Evolutionary conservation across 2,329 filamentous ascomycete genomes (phyloP).

Genomic region (Alternaria brassicicola): DNA sequence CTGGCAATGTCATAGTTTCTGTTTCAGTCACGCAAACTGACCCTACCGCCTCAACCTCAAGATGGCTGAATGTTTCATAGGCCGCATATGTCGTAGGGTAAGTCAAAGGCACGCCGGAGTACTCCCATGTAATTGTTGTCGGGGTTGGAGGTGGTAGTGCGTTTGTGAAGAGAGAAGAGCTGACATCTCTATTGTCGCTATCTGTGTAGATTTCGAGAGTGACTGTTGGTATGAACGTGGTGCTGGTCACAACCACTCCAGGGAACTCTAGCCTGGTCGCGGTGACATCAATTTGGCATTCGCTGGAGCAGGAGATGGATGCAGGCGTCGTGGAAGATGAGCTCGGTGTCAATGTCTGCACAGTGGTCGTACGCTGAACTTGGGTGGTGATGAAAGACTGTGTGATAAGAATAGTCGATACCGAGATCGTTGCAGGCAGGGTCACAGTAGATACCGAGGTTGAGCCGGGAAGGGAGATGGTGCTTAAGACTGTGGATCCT

Average conservation of each 20-base stretch:
- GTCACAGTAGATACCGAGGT: constrained; percentile 29
- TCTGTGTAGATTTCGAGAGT: constrained; percentile 35
- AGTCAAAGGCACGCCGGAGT: constrained; percentile 32
- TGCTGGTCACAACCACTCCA: constrained; percentile 28
- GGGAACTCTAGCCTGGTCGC: constrained; percentile 39
- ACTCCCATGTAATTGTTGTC: constrained; percentile 37
- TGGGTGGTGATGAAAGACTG: constrained; percentile 24
- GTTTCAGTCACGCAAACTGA: constrained; percentile 29
- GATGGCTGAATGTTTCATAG: constrained; percentile 39
- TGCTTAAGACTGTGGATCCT: constrained; percentile 12
- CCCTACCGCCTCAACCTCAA: constrained; percentile 28
- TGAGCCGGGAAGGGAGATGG: constrained; percentile 14
- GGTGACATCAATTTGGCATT: constrained; percentile 42
- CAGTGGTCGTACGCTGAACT: constrained; percentile 29
- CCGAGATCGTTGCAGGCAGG: constrained; percentile 32
- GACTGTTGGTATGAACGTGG: constrained; percentile 19
- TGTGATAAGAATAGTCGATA: constrained; percentile 25
- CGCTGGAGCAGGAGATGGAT: constrained; percentile 32
- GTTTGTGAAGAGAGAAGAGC: constrained; percentile 21
- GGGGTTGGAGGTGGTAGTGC: constrained; percentile 18
- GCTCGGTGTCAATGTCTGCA: constrained; percentile 29
- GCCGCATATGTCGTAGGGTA: constrained; percentile 42
- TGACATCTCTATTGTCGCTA: constrained; percentile 12
- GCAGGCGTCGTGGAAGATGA: constrained; percentile 18
- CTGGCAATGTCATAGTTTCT: constrained; percentile 26